phyloP scores from a whole-genome alignment of 345 rosid species.

The Corymbia maculata region DNA sequence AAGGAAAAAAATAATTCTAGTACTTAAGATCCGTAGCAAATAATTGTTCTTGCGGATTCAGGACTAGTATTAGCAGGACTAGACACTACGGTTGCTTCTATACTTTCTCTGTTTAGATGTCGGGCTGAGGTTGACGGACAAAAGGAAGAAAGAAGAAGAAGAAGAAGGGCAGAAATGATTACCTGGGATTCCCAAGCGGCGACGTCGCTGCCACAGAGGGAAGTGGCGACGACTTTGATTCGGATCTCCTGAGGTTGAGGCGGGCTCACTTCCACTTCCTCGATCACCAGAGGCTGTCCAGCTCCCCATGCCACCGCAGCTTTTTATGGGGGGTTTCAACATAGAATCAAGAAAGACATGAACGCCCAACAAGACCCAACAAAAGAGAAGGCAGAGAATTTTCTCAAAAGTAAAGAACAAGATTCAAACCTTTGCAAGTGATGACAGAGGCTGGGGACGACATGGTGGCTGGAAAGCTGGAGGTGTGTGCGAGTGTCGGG shows the following conservation, averaged over 20 bases:
- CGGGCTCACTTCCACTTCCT: constrained; percentile 77
- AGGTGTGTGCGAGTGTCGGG: background rate
- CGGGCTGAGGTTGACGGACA: background rate
- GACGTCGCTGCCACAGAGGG: constrained; percentile 85
- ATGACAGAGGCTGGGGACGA: background rate
- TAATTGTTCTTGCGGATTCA: background rate
- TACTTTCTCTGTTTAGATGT: background rate
- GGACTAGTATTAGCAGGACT: background rate
- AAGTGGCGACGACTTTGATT: constrained; percentile 72
- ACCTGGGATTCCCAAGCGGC: constrained; percentile 85
- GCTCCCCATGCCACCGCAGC: constrained; percentile 97
- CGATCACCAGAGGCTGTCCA: constrained; percentile 70
- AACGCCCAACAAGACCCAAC: background rate
- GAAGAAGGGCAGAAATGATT: background rate
- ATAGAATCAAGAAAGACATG: background rate
- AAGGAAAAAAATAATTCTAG: background rate
- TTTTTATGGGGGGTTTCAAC: background rate
- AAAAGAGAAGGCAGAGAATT: background rate
- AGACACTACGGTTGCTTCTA: background rate
- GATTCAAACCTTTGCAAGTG: constrained; percentile 22
- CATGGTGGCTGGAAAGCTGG: background rate
- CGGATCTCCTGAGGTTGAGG: constrained; percentile 78
- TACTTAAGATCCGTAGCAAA: background rate
- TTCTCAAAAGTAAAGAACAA: background rate
- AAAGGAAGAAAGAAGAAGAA: background rate